Percentiles rank a stretch among this genome's conserved stretches.
phyloP scores from a whole-genome alignment of 352 stramenopile genomes.

The Phytopythium helicoides region DNA sequence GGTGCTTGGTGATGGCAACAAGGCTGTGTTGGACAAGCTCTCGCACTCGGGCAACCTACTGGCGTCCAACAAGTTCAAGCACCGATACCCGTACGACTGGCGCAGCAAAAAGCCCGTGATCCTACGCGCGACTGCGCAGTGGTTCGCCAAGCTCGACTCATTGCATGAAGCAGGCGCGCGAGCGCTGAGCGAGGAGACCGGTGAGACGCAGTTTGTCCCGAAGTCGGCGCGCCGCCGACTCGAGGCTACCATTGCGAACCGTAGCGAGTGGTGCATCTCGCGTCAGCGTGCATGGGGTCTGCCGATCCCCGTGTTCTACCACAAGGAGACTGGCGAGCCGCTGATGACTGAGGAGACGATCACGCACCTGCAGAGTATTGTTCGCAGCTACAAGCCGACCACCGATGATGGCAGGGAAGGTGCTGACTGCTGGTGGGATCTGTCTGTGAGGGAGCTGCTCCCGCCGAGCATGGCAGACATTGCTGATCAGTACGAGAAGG shows the following conservation, averaged over 20 bases:
- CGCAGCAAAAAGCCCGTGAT: slow-evolving; percentile 99
- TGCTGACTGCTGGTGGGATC: slow-evolving; percentile 96
- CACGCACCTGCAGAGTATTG: slow-evolving; percentile 67
- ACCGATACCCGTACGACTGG: slow-evolving; percentile 99
- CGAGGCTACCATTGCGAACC: slow-evolving; percentile 81
- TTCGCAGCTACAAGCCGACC: slow-evolving; percentile 31
- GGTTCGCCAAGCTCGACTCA: slow-evolving; percentile 96
- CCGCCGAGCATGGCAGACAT: slow-evolving; percentile 53
- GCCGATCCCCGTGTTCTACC: slow-evolving; percentile 98
- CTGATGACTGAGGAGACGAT: slow-evolving; percentile 93
- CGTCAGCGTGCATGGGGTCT: slow-evolving; percentile 97
- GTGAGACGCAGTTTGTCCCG: slow-evolving; percentile 86
- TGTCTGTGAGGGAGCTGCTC: slow-evolving; percentile 74
- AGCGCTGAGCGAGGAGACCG: slow-evolving; percentile 62
- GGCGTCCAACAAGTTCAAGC: slow-evolving; percentile 85
- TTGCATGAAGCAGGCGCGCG: slow-evolving; percentile 83
- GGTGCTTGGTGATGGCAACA: slow-evolving; percentile 92
- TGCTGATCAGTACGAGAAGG: slow-evolving; percentile 91
- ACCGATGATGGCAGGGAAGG: slow-evolving; percentile 75
- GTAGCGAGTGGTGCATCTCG: slow-evolving; percentile 99
- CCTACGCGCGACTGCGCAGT: slow-evolving; percentile 97
- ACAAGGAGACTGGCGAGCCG: slow-evolving; percentile 86
- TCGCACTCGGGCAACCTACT: slow-evolving; percentile 80
- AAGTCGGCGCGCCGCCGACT: slow-evolving; percentile 79
- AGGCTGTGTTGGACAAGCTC: slow-evolving; percentile 90